Evolutionary conservation across 495 filamentous ascomycete genomes (phyloP).

Genomic region (Aspergillus biplanus): DNA sequence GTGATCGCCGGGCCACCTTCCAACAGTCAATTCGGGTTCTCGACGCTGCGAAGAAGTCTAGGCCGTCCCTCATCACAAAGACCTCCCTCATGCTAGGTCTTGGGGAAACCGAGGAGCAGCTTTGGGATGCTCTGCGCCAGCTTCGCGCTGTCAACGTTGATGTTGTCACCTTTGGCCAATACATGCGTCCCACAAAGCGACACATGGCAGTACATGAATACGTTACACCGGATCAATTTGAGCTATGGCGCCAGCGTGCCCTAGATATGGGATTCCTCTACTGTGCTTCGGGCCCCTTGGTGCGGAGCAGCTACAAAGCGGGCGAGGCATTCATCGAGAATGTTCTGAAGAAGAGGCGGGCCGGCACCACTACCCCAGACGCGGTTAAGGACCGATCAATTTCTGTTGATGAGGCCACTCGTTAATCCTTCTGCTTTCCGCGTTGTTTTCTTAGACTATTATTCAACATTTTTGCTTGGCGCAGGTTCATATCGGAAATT

Average conservation of each 20-base stretch:
- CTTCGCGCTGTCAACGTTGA: slow-evolving; percentile 81
- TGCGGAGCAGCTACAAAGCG: slow-evolving; percentile 94
- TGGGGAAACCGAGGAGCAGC: slow-evolving; percentile 88
- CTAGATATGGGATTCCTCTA: slow-evolving; percentile 96
- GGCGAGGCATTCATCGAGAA: slow-evolving; percentile 99
- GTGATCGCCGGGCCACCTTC: slow-evolving; percentile 90
- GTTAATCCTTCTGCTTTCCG: slow-evolving; percentile 24
- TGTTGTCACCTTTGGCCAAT: slow-evolving; percentile 97
- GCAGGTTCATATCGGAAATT: slow-evolving; percentile 15
- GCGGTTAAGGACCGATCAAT: slow-evolving; percentile 29
- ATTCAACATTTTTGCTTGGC: slow-evolving; percentile 17
- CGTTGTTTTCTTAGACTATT: slow-evolving; percentile 16
- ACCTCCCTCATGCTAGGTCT: slow-evolving; percentile 96
- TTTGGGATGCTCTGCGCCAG: slow-evolving; percentile 79
- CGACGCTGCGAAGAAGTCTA: slow-evolving; percentile 76
- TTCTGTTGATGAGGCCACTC: slow-evolving; percentile 34
- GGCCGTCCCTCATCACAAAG: slow-evolving; percentile 85
- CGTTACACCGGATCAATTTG: slow-evolving; percentile 86
- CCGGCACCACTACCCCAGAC: slow-evolving; percentile 32
- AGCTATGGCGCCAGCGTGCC: slow-evolving; percentile 86
- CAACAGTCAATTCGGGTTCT: slow-evolving; percentile 82
- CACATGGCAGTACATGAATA: slow-evolving; percentile 97
- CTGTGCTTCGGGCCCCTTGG: slow-evolving; percentile 89
- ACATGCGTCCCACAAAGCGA: slow-evolving; percentile 97
- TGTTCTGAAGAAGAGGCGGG: slow-evolving; percentile 83